phyloP scores from a whole-genome alignment of 1,284 basidiomycete species.

The Rhodotorula mucilaginosa region DNA sequence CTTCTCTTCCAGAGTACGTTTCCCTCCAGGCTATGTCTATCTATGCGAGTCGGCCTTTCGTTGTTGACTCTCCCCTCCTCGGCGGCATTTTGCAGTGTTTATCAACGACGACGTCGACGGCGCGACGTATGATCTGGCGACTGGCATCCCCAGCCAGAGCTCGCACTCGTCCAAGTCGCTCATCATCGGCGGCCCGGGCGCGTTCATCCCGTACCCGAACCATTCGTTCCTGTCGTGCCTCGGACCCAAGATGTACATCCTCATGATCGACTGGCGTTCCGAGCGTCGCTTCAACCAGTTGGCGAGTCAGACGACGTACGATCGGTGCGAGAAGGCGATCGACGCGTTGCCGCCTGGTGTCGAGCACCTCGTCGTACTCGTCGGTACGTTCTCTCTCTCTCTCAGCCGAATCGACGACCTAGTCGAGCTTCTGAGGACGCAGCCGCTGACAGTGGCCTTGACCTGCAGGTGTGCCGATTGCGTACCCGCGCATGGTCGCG shows the following conservation, averaged over 20 bases:
- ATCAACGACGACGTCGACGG: constrained; percentile 65
- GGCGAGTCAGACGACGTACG: constrained; percentile 69
- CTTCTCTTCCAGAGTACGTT: constrained; percentile 73
- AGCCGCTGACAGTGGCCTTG: background rate
- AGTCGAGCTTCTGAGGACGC: background rate
- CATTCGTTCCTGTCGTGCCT: constrained; percentile 73
- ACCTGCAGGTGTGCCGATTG: constrained; percentile 62
- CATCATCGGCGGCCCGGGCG: constrained; percentile 72
- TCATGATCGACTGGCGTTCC: constrained; percentile 78
- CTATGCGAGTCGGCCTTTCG: too few species aligned
- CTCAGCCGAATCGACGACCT: background rate
- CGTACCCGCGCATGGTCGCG: constrained; percentile 91
- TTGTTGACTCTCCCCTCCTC: background rate
- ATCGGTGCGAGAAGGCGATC: constrained; percentile 61
- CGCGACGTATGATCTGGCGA: constrained; percentile 56
- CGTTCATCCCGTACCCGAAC: constrained; percentile 72
- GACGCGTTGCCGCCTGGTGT: constrained; percentile 60
- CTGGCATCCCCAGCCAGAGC: constrained; percentile 49
- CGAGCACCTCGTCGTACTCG: constrained; percentile 75
- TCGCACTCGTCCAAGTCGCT: constrained; percentile 31
- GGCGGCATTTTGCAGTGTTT: constrained; percentile 9
- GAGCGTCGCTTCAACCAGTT: constrained; percentile 78
- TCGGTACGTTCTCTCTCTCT: constrained; percentile 55
- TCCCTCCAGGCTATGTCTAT: too few species aligned
- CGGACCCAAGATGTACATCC: constrained; percentile 50